phyloP scores from a whole-genome alignment of 345 rosid genomes.

The Brassica nigra region DNA sequence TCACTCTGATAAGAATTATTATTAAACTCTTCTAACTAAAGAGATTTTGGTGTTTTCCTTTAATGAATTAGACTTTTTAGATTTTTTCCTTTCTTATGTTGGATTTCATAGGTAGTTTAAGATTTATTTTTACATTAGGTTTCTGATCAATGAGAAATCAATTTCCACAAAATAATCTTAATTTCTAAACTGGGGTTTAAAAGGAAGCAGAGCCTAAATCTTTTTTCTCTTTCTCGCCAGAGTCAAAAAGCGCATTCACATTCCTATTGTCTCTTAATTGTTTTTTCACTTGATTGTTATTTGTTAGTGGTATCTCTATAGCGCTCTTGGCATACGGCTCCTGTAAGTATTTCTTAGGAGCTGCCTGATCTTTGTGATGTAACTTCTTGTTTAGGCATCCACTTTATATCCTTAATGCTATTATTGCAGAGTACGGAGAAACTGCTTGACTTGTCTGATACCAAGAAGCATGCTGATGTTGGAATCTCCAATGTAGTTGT shows the following conservation, averaged over 20 bases:
- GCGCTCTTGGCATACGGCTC: conserved; percentile 25
- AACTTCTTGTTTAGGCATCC: conserved; percentile 16
- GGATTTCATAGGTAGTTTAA: neutral
- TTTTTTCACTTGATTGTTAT: conserved; percentile 31
- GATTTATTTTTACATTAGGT: neutral
- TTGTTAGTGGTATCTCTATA: conserved; percentile 32
- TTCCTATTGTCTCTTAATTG: conserved; percentile 14
- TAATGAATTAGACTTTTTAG: neutral
- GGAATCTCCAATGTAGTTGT: conserved; percentile 42
- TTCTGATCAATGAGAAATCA: neutral
- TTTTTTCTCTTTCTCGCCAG: neutral
- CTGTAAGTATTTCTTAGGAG: conserved; percentile 21
- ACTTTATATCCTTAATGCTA: conserved; percentile 13
- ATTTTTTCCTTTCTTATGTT: neutral
- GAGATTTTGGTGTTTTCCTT: neutral
- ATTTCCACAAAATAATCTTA: neutral
- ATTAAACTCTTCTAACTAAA: neutral
- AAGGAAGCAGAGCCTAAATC: neutral
- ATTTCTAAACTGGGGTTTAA: neutral
- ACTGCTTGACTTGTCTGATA: conserved; percentile 50
- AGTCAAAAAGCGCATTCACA: neutral
- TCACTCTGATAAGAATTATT: neutral
- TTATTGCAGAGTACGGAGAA: conserved; percentile 51
- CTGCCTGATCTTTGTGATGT: conserved; percentile 11
- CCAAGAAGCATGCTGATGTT: conserved; percentile 44